Percentiles rank a stretch among this genome's conserved stretches.
Conservation (phyloP, 129 eudicot genomes). For the Saussurea involucrata region DNA sequence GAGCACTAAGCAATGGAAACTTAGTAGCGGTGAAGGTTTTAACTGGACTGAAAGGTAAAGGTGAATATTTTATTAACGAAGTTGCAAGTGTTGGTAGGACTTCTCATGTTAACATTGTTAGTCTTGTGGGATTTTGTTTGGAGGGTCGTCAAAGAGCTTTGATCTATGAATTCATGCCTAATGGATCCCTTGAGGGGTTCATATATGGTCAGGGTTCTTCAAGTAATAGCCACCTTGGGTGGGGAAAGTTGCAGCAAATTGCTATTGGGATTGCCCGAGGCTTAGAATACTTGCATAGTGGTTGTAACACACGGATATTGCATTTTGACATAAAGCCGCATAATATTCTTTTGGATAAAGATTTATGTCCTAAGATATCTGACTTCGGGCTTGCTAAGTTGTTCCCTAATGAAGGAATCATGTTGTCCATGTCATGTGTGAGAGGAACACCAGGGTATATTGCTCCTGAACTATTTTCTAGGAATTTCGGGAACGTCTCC, state of each 20-base stretch:
- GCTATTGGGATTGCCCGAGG: constrained; percentile 31
- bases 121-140: constrained; percentile 34
- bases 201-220: not conserved
- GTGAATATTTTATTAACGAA: constrained; percentile 44
- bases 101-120: constrained; percentile 39
- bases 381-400: constrained; percentile 34
- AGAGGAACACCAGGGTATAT: constrained; percentile 36
- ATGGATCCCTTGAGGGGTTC: constrained; percentile 49
- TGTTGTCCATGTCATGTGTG: constrained; percentile 11
- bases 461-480: constrained; percentile 35
- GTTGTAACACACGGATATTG: constrained; percentile 27
- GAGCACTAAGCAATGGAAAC: constrained; percentile 28
- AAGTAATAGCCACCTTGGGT: constrained; percentile 4
- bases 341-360: constrained; percentile 23
- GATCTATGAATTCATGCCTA: constrained; percentile 43
- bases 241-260: constrained; percentile 24
- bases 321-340: constrained; percentile 45
- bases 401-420: constrained; percentile 8
- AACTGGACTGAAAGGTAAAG: constrained; percentile 23
- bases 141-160: constrained; percentile 37
- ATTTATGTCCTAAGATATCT: constrained; percentile 32
- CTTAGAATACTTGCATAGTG: constrained; percentile 30
- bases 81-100: constrained; percentile 41
- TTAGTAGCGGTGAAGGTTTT: constrained; percentile 44
- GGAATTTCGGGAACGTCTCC: constrained; percentile 27